phyloP scores from a whole-genome alignment of 2,329 filamentous ascomycete species.

The Taxawa tesnikishii region DNA sequence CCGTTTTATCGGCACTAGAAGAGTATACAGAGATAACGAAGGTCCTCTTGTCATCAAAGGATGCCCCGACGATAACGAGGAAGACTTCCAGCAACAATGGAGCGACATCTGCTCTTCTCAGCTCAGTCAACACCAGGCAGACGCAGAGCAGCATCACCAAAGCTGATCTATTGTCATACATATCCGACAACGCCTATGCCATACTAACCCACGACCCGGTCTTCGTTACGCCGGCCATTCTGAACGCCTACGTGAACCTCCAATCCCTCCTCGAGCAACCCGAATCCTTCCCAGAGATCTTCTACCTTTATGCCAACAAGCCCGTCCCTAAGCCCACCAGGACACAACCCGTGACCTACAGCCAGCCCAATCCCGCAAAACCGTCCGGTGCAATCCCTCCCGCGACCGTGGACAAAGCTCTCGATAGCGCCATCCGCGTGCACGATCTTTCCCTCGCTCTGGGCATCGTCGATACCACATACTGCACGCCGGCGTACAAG shows the following conservation, averaged over 20 bases:
- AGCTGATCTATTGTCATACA: constrained; percentile 24
- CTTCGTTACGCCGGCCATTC: constrained; percentile 62
- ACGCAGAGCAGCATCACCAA: constrained; percentile 20
- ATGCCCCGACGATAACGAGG: constrained; percentile 2
- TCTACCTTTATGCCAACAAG: constrained; percentile 76
- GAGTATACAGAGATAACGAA: constrained; percentile 5
- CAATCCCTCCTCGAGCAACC: constrained; percentile 63
- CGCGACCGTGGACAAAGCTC: constrained; percentile 58
- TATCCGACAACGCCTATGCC: constrained; percentile 49
- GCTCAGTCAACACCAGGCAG: constrained; percentile 26
- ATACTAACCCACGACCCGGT: constrained; percentile 64
- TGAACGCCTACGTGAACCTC: constrained; percentile 63
- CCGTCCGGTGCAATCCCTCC: constrained; percentile 55
- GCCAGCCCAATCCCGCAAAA: constrained; percentile 50
- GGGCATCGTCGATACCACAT: constrained; percentile 59
- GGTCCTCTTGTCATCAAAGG: constrained; percentile 21
- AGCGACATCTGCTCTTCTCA: constrained; percentile 44
- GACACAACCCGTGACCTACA: constrained; percentile 42
- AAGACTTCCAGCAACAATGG: constrained; percentile 15
- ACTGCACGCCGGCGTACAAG: constrained; percentile 53
- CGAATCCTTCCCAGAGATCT: constrained; percentile 64
- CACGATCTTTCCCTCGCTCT: constrained; percentile 70
- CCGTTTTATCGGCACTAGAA: constrained; percentile 4
- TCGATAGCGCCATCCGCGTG: constrained; percentile 67
- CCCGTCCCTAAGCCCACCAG: constrained; percentile 50